Percentiles rank a stretch among this genome's conserved stretches.
Conservation (phyloP, 2,329 filamentous ascomycete genomes). For the Aschersonia sp. region DNA sequence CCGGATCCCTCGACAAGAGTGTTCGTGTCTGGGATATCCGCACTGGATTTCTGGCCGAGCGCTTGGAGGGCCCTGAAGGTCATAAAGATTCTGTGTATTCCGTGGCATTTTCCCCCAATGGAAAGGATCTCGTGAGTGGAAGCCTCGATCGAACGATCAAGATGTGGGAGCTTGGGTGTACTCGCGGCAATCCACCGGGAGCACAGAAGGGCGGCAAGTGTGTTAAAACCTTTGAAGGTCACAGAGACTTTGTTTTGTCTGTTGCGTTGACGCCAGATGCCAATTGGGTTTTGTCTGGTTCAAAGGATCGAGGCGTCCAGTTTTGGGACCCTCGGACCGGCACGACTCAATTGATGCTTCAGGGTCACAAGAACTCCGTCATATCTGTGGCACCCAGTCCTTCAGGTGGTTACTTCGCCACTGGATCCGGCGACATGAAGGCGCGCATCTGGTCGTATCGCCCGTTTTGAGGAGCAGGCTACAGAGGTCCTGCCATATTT, state of each 20-base stretch:
- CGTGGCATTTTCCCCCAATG: conserved; percentile 89
- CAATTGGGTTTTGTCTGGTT: conserved; percentile 91
- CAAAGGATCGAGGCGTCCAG: conserved; percentile 92
- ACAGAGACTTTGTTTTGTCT: conserved; percentile 93
- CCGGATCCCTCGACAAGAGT: conserved; percentile 92
- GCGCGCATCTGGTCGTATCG: conserved; percentile 92
- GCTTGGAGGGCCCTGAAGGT: conserved; percentile 81
- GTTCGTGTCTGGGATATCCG: conserved; percentile 93
- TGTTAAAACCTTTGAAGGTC: conserved; percentile 92
- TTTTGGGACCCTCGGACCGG: conserved; percentile 97
- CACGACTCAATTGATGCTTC: conserved; percentile 92
- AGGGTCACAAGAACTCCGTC: conserved; percentile 97
- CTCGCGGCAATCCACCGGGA: conserved; percentile 50
- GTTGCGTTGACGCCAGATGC: conserved; percentile 91
- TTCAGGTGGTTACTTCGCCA: conserved; percentile 77
- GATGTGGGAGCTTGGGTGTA: conserved; percentile 87
- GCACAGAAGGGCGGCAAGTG: conserved; percentile 79
- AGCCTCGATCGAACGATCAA: conserved; percentile 97
- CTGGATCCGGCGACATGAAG: conserved; percentile 93
- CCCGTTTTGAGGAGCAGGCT: conserved; percentile 18
- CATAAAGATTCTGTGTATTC: conserved; percentile 97
- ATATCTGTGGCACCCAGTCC: conserved; percentile 95
- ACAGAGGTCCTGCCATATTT: neutral
- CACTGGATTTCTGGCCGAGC: conserved; percentile 74
- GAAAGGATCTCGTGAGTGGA: conserved; percentile 84